These are phyloP conservation scores for Serendipita vermifera DNA, from an alignment of 768 basidiomycete genomes.

Conservation along the genomic window DNA sequence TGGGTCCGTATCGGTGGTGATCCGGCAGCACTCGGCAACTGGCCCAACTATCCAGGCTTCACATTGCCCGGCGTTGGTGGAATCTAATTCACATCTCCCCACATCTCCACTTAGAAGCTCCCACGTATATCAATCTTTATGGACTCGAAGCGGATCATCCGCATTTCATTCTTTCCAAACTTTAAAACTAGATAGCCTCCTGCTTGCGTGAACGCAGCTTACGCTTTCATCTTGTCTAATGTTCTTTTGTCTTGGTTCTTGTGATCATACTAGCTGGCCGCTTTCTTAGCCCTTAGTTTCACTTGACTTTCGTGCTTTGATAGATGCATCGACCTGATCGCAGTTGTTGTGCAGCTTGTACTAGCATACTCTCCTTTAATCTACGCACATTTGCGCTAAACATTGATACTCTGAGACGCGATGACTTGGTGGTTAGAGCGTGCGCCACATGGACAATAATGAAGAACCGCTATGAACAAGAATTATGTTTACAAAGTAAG, in stretches of 20 bases:
- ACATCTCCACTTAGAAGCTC: no score
- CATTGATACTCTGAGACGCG: background rate
- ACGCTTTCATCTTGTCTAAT: background rate
- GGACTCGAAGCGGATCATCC: background rate
- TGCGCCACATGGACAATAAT: background rate
- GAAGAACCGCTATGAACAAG: background rate
- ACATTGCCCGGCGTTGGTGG: slow-evolving; percentile 41
- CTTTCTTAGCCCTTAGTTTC: background rate
- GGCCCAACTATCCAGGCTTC: slow-evolving; percentile 61
- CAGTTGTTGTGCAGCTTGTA: background rate
- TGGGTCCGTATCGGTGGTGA: slow-evolving; percentile 15
- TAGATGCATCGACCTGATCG: background rate
- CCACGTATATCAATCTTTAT: background rate
- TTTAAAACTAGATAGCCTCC: background rate
- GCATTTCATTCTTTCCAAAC: background rate
- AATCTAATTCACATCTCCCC: no score
- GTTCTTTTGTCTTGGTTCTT: background rate
- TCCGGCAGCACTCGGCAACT: slow-evolving; percentile 31
- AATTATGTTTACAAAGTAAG: no score
- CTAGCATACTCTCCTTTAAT: background rate
- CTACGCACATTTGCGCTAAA: background rate
- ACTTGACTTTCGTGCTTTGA: no score
- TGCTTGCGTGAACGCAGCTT: background rate
- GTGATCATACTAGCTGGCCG: background rate
- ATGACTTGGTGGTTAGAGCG: background rate